These are phyloP conservation scores for Penicillium sp. DNA, from an alignment of 2,329 filamentous ascomycete species.

Conservation along the genomic window DNA sequence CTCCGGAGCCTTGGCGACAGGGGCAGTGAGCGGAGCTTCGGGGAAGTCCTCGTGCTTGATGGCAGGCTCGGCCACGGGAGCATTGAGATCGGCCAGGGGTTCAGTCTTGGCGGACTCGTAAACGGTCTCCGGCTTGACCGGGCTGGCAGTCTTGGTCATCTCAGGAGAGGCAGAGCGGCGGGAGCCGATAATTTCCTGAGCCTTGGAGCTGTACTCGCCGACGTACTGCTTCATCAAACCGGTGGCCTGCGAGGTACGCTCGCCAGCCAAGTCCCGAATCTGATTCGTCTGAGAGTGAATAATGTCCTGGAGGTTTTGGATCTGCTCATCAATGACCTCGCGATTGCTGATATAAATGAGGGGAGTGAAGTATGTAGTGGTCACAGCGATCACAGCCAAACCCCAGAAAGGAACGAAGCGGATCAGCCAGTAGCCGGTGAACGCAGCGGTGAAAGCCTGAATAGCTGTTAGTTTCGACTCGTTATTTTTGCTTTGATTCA, in stretches of 20 bases:
- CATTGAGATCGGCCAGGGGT: slow-evolving; percentile 13
- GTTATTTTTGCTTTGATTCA: not conserved
- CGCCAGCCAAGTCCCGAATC: slow-evolving; percentile 57
- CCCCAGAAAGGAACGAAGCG: slow-evolving; percentile 65
- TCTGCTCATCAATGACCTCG: slow-evolving; percentile 59
- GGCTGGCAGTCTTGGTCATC: slow-evolving; percentile 27
- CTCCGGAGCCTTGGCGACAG: slow-evolving; percentile 26
- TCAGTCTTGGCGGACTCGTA: slow-evolving; percentile 14
- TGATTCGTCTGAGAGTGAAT: slow-evolving; percentile 58
- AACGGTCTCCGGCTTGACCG: slow-evolving; percentile 10
- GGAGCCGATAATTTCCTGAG: slow-evolving; percentile 52
- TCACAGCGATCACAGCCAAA: slow-evolving; percentile 55
- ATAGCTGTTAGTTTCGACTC: slow-evolving; percentile 4
- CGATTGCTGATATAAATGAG: slow-evolving; percentile 64
- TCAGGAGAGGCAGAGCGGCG: slow-evolving; percentile 37
- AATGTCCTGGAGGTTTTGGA: slow-evolving; percentile 53
- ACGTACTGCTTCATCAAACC: slow-evolving; percentile 57
- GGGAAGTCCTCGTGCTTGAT: slow-evolving; percentile 52
- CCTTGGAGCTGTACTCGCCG: slow-evolving; percentile 58
- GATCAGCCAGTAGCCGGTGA: slow-evolving; percentile 62
- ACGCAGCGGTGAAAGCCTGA: slow-evolving; percentile 57
- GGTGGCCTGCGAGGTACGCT: slow-evolving; percentile 57
- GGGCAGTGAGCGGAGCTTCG: slow-evolving; percentile 43
- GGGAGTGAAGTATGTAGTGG: slow-evolving; percentile 56
- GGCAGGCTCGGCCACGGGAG: slow-evolving; percentile 38